Conservation (phyloP, 2,329 filamentous ascomycete species). For the Decorospora gaudefroyi region DNA sequence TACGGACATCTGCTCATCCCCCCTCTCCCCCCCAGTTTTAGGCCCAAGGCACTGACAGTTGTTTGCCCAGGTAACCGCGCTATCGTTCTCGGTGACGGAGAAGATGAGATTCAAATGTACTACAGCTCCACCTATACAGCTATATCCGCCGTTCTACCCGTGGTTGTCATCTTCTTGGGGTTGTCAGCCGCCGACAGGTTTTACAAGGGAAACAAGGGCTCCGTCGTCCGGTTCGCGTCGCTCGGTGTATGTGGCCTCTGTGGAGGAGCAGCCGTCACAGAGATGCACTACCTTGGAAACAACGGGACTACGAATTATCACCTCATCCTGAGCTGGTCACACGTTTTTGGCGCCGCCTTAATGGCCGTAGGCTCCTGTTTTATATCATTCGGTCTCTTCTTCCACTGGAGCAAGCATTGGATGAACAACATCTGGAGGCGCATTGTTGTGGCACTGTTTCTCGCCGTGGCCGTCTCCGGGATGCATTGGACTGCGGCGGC, state of each 20-base stretch:
- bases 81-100: constrained; percentile 68
- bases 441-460: constrained; percentile 65
- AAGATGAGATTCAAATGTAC: constrained; percentile 66
- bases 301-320: constrained; percentile 77
- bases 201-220: constrained; percentile 35
- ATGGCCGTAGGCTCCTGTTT: constrained; percentile 76
- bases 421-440: constrained; percentile 79
- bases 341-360: constrained; percentile 69
- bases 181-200: constrained; percentile 67
- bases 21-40: too few species aligned
- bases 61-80: constrained; percentile 80
- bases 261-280: constrained; percentile 75
- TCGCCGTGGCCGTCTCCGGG: constrained; percentile 76
- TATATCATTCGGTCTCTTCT: constrained; percentile 73
- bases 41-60: constrained; percentile 56
- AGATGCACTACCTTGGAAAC: constrained; percentile 90
- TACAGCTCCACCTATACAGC: constrained; percentile 75
- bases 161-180: constrained; percentile 72
- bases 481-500: constrained; percentile 85
- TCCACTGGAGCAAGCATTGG: constrained; percentile 75
- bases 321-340: constrained; percentile 63
- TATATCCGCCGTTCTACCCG: constrained; percentile 78
- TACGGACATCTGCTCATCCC: too few species aligned
- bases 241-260: constrained; percentile 65
- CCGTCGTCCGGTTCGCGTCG: constrained; percentile 34